Conservation (phyloP, 164 flowering plant species). For the Umbellularia californica region DNA sequence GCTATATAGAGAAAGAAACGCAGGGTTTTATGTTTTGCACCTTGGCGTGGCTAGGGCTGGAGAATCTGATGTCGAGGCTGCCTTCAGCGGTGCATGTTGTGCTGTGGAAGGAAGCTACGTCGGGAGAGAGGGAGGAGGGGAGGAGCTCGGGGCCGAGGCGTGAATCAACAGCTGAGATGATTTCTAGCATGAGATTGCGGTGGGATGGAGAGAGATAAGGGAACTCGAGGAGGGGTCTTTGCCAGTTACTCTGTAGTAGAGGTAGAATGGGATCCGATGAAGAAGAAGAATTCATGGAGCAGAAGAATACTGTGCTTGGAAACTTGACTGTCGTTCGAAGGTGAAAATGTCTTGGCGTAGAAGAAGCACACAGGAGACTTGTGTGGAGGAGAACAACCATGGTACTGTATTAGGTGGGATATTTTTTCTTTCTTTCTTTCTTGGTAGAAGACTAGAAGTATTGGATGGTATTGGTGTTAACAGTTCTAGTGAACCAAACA, state of each 20-base stretch:
- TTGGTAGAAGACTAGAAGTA: too few species aligned
- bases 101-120: constrained; percentile 51
- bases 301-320: background rate
- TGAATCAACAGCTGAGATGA: constrained; percentile 46
- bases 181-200: constrained; percentile 49
- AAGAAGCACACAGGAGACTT: background rate
- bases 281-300: constrained; percentile 8
- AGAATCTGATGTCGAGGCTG: constrained; percentile 56
- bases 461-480: too few species aligned
- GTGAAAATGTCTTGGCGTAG: background rate
- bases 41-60: constrained; percentile 29
- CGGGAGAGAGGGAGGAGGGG: constrained; percentile 58
- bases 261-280: constrained; percentile 11
- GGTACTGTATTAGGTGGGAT: too few species aligned
- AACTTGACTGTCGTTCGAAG: background rate
- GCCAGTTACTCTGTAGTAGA: background rate
- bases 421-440: too few species aligned
- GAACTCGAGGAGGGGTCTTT: constrained; percentile 36
- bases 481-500: too few species aligned
- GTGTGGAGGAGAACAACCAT: background rate
- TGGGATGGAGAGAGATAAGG: constrained; percentile 48
- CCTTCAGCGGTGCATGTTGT: constrained; percentile 42
- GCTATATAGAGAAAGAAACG: too few species aligned
- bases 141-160: constrained; percentile 46
- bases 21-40: constrained; percentile 15